Conservation (phyloP, 2,329 filamentous ascomycete genomes). For the Nigrospora sphaerica region DNA sequence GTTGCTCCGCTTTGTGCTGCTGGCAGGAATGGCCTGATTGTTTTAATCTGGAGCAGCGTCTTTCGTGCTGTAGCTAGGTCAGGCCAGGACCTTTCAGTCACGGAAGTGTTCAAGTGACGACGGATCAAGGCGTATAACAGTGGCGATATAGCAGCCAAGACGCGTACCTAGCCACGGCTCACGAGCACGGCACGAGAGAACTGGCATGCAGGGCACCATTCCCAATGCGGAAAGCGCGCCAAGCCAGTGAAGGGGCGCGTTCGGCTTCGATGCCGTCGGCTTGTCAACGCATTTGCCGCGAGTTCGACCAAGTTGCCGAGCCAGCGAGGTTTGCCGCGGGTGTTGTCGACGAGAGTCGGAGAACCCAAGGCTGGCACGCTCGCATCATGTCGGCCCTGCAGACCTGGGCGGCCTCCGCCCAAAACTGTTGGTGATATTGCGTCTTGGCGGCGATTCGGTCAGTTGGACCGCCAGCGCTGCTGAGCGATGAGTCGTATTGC, state of each 20-base stretch:
- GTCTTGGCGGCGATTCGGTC: too few relatives aligned
- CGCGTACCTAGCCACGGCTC: background rate
- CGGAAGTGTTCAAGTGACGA: background rate
- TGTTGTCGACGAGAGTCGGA: background rate
- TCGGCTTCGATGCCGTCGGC: too few relatives aligned
- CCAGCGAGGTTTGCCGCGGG: background rate
- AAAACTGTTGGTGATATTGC: background rate
- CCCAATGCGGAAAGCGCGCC: background rate
- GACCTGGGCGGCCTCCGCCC: background rate
- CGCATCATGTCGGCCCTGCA: background rate
- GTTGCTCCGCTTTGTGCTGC: background rate
- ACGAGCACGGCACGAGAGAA: background rate
- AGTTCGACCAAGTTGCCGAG: too few relatives aligned
- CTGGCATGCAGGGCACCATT: conserved; percentile 1
- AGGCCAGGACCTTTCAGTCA: background rate
- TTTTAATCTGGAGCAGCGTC: too few relatives aligned
- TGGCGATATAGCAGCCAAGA: background rate
- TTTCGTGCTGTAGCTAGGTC: background rate
- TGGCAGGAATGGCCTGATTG: too few relatives aligned
- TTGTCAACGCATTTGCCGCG: too few relatives aligned
- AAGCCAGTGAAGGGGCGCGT: background rate
- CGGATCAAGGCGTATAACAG: background rate
- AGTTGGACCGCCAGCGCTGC: too few relatives aligned
- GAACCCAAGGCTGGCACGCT: background rate
- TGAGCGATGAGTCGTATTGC: too few relatives aligned